Evolutionary conservation across 1,284 basidiomycete genomes (phyloP).

Genomic region (Golubevia sp.): DNA sequence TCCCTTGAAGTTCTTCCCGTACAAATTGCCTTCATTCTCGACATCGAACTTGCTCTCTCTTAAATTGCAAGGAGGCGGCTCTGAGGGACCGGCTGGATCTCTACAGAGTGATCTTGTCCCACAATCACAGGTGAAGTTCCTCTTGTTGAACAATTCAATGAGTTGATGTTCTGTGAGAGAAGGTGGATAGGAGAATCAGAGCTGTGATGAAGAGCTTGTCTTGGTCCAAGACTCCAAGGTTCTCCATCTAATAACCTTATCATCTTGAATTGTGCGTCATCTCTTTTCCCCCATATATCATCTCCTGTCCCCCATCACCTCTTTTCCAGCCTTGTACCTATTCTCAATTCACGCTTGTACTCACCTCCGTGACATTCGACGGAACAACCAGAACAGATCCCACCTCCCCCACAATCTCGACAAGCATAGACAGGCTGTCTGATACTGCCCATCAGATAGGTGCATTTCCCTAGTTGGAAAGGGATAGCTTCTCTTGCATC

Average conservation of each 20-base stretch:
- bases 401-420: constrained; percentile 54
- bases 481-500: constrained; percentile 62
- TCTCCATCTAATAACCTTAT: no score
- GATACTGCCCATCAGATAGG: constrained; percentile 55
- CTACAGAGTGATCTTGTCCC: constrained; percentile 27
- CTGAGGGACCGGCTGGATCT: constrained; percentile 6
- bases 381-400: constrained; percentile 63
- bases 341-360: neutral
- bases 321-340: neutral
- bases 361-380: constrained; percentile 59
- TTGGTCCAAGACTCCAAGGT: no score
- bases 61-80: constrained; percentile 30
- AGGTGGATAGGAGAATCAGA: neutral
- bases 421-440: constrained; percentile 62
- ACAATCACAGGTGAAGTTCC: constrained; percentile 58
- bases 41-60: constrained; percentile 35
- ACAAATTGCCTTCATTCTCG: constrained; percentile 49
- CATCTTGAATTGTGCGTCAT: no score
- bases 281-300: no score
- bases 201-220: neutral
- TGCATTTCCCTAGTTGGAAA: constrained; percentile 55
- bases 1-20: constrained; percentile 61
- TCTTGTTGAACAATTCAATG: constrained; percentile 58
- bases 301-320: no score
- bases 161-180: constrained; percentile 45